Base-by-base conservation (phyloP, 805 yeast species). In the Ogataea glucozyma region DNA sequence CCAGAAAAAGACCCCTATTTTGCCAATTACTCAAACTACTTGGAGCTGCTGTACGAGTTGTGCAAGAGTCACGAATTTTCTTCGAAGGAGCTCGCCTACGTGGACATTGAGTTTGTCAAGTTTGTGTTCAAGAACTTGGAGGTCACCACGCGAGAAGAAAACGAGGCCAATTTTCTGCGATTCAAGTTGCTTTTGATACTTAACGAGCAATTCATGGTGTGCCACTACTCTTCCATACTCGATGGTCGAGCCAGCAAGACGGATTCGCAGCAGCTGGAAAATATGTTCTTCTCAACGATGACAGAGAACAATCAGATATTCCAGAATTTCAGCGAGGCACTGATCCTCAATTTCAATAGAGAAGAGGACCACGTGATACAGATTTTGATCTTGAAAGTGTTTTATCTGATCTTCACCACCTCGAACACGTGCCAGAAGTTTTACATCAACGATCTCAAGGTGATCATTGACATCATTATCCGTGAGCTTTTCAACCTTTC, bases 151-250 rank as follows among this genome's bases (percentile, higher is more conserved):
- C 62, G 63, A 16, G 73, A 73, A 8, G 78, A 74, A 33, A 83
- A 83, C 57, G 74, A 79, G 36, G 72, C 71, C 48, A 83, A 81
- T 56, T 79, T 78, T 48, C 77, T 86, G 29, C 81, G 83, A 47
- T 81, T 89, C 67, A 82, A 81, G 54, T 66, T 87, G 12, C 62
- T 90, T 10, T 67, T 90, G 29, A 81, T 88, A 1, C 67, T 90
- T 19, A 90, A 90, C 63, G 97, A 90, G 60, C 97, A 90, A 63
- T 90, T 79, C 62, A 79, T 90, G 83, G 83, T 88, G 29, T 66
- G 78, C 48, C 70, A 52, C 61, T 73, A 51, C 54, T 72, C 56
- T 5, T 27, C 43, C 5, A 35, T 38, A 26, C 33, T 62, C 4
- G 54, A 60, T n/a, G n/a, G n/a, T n/a, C n/a, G n/a, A n/a, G n/a